Base-by-base conservation (phyloP, 352 stramenopile genomes). In the Phytophthora cryptogea region DNA sequence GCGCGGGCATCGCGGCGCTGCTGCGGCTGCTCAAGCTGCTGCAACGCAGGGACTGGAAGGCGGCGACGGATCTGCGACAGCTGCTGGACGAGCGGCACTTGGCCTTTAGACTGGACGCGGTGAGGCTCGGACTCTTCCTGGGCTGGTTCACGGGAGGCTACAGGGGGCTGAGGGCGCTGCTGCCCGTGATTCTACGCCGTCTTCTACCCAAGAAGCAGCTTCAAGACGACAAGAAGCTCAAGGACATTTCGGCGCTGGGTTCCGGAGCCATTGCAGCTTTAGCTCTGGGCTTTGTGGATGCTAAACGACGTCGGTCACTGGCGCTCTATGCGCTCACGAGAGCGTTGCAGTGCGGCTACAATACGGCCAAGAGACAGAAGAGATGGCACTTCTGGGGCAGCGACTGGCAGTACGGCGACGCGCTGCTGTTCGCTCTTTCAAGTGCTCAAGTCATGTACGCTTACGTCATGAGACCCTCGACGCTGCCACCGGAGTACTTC, bases 361-460 rank as follows among this genome's bases (percentile, higher is more conserved):
- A 96, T 70, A 89, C 72, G 17, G 83, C 83, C 40, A 96, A 95
- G 63, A 55, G 72, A 45, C 74, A 76, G n/a, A 44, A 86, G 28
- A 75, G 83, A 28, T 96, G 84, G 83, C 88, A 96, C 67, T 96
- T 96, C 44, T 96, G 88, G 88, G 88, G 86, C 51, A 92, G 80
- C 53, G 55, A 91, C 54, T 96, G 88, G 88, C 57, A 71, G 31
- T 88, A 91, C 50, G 88, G 88, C 40, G 88, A 95, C 58, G 59
- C 72, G 41, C 68, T 96, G 42, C 72, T 96, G 8, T 96, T 96
- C 54, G 83, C 55, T 13, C 45, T 96, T 13, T 86, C 86, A 16
- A 84, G 68, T 23, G 86, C 86, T 28, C 86, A 94, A 58, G 75
- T 94, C 62, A 94, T 94, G 86, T 94, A 94, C 72, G 80, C 83